Percentiles rank a stretch among this genome's conserved stretches.
Conservation (phyloP, 371 early-diverging fungal species). For the Catenaria anguillulae region DNA sequence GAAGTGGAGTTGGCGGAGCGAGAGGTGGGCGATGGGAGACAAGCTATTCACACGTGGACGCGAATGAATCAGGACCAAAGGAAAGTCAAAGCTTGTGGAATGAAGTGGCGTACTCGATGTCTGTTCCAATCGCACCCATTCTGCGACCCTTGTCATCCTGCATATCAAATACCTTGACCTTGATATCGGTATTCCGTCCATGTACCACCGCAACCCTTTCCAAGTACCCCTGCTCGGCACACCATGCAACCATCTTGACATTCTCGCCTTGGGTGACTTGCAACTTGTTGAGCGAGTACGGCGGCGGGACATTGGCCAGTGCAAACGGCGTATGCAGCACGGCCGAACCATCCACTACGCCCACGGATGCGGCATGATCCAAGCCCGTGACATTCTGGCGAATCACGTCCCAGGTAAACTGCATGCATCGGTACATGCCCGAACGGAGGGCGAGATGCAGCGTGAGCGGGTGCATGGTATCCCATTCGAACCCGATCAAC, state of each 20-base stretch:
- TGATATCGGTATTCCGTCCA: neutral
- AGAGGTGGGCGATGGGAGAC: too few relatives aligned
- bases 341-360: conserved; percentile 58
- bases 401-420: conserved; percentile 39
- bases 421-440: conserved; percentile 32
- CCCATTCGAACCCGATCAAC: conserved; percentile 19
- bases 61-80: too few relatives aligned
- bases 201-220: neutral
- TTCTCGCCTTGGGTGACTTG: too few relatives aligned
- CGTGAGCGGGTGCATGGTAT: conserved; percentile 29
- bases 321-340: conserved; percentile 72
- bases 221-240: conserved; percentile 17
- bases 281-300: conserved; percentile 42
- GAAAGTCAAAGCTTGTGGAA: too few relatives aligned
- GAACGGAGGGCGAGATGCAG: conserved; percentile 27
- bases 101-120: too few relatives aligned
- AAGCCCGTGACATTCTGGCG: conserved; percentile 33
- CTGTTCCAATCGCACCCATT: neutral
- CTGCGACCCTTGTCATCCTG: neutral
- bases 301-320: conserved; percentile 82
- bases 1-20: conserved; percentile 22
- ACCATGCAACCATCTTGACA: conserved; percentile 45
- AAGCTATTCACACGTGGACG: too few relatives aligned
- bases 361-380: conserved; percentile 46
- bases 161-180: neutral